These are phyloP conservation scores for Beta lomatogona DNA, from an alignment of 179 eudicot species.

Conservation along the genomic window DNA sequence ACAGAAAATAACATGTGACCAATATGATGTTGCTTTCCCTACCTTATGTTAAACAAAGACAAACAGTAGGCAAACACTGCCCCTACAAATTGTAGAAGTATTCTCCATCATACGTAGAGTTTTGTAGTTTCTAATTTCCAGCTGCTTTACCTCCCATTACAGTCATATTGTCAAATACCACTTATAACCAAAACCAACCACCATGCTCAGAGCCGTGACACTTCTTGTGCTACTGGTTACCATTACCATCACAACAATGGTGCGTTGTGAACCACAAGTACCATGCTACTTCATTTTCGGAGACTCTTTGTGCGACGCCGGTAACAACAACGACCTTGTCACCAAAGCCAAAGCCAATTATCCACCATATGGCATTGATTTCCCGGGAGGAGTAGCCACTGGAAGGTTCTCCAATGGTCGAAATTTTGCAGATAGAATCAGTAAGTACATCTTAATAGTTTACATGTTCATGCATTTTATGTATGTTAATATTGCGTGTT, in stretches of 20 bases:
- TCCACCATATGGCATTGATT: slow-evolving; percentile 57
- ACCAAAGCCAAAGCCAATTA: slow-evolving; percentile 49
- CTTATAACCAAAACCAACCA: neutral
- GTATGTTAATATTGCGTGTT: too few relatives aligned
- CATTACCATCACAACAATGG: neutral
- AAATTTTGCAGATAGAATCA: slow-evolving; percentile 30
- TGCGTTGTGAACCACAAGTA: slow-evolving; percentile 24
- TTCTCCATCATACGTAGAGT: neutral
- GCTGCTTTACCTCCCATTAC: neutral
- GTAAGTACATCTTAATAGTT: slow-evolving; percentile 16
- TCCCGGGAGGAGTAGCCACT: slow-evolving; percentile 41
- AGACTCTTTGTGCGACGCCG: slow-evolving; percentile 60
- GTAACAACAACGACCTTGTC: slow-evolving; percentile 47
- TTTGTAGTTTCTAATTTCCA: neutral
- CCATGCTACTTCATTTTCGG: slow-evolving; percentile 62
- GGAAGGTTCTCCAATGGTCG: slow-evolving; percentile 69
- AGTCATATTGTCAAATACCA: neutral
- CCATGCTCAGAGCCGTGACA: neutral
- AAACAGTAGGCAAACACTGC: neutral
- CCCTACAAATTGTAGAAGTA: neutral
- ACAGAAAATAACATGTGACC: neutral
- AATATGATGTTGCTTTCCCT: neutral
- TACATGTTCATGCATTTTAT: neutral
- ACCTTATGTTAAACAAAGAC: neutral
- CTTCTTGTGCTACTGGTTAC: neutral